Evolutionary conservation across 768 basidiomycete species (phyloP).

Genomic region (Leccinellum luteum): DNA sequence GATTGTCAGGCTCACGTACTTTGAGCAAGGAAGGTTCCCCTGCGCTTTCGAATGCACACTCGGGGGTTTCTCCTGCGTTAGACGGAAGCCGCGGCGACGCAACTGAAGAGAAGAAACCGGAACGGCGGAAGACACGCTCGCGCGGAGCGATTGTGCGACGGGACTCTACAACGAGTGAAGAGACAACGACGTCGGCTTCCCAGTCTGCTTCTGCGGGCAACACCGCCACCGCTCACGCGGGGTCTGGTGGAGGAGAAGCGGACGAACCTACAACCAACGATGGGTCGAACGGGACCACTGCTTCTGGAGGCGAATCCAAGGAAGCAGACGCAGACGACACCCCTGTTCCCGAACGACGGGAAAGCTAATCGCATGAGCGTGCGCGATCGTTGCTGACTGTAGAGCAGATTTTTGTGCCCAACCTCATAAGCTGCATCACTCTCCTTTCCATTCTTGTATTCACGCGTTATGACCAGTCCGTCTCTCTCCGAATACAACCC

Average conservation of each 20-base stretch:
- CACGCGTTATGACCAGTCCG: background rate
- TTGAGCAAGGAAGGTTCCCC: constrained; percentile 41
- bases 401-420: background rate
- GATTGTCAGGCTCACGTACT: constrained; percentile 16
- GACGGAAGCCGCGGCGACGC: constrained; percentile 16
- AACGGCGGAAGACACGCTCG: constrained; percentile 49
- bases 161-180: constrained; percentile 54
- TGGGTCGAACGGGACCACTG: constrained; percentile 1
- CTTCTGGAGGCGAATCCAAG: constrained; percentile 3
- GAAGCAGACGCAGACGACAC: background rate
- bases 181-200: constrained; percentile 36
- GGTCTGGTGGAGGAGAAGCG: constrained; percentile 17
- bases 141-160: constrained; percentile 40
- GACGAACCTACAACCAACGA: constrained; percentile 11
- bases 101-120: constrained; percentile 26
- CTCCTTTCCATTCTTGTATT: constrained; percentile 6
- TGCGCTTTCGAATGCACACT: constrained; percentile 30
- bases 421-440: background rate
- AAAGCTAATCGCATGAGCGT: background rate
- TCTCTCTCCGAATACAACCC: background rate
- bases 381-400: background rate
- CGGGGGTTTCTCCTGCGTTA: constrained; percentile 21
- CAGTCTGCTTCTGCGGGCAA: constrained; percentile 32
- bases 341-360: background rate
- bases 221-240: constrained; percentile 2